Percentiles rank a stretch among this genome's conserved stretches.
Evolutionary conservation across 225 moss, liverwort and hornwort genomes (phyloP).

Genomic region (Asterella californica): DNA sequence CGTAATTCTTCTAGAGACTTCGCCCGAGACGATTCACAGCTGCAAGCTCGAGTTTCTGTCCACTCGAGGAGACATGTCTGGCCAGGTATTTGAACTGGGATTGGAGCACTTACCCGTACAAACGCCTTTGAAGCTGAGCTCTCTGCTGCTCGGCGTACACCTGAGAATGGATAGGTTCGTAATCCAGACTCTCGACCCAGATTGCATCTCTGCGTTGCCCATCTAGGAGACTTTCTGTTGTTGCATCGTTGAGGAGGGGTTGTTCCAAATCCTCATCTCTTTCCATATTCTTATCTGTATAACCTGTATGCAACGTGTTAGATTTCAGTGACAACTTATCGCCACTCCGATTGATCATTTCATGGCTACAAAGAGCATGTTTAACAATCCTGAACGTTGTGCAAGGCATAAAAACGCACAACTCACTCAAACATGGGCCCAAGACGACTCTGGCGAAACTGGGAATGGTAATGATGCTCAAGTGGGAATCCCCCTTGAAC

Average conservation of each 20-base stretch:
- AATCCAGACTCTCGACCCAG: constrained; percentile 74
- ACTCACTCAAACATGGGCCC: background rate
- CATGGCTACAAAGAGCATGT: background rate
- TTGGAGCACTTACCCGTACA: constrained; percentile 56
- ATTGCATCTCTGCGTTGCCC: constrained; percentile 40
- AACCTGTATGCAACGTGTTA: constrained; percentile 19
- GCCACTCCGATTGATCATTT: background rate
- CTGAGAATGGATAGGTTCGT: constrained; percentile 71
- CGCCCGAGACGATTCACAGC: background rate
- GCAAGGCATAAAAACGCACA: background rate
- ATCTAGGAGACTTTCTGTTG: constrained; percentile 36
- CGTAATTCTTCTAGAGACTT: background rate
- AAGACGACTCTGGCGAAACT: background rate
- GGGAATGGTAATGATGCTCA: no score
- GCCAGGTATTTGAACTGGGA: background rate
- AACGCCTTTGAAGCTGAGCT: constrained; percentile 41
- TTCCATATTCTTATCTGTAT: constrained; percentile 54
- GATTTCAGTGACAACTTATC: background rate
- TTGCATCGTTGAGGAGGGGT: constrained; percentile 51
- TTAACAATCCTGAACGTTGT: background rate
- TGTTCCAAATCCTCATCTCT: constrained; percentile 43
- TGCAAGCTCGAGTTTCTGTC: background rate
- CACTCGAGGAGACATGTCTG: background rate
- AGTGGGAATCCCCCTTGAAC: background rate
- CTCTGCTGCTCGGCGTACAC: constrained; percentile 52